phyloP scores from a whole-genome alignment of 768 basidiomycete genomes.

The Mycena maculata region DNA sequence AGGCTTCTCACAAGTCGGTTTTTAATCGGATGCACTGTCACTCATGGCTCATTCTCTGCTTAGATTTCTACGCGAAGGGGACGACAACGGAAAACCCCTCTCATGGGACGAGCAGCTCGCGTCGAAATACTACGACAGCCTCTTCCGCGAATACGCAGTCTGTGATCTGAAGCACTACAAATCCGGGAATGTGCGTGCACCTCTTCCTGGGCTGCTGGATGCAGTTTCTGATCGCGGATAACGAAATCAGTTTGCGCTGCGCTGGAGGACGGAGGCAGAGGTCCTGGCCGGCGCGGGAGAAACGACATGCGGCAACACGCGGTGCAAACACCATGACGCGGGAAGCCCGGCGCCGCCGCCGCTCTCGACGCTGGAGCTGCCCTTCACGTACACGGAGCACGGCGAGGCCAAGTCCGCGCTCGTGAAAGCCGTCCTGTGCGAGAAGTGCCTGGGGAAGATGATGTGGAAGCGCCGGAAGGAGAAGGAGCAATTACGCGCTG shows the following conservation, averaged over 20 bases:
- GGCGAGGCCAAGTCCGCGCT: slow-evolving; percentile 81
- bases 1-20: slow-evolving; percentile 73
- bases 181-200: slow-evolving; percentile 77
- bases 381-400: slow-evolving; percentile 88
- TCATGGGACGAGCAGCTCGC: slow-evolving; percentile 91
- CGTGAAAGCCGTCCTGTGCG: slow-evolving; percentile 92
- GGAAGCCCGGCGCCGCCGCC: slow-evolving; percentile 36
- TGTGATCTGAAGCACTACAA: slow-evolving; percentile 98
- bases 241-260: slow-evolving; percentile 76
- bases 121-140: slow-evolving; percentile 85
- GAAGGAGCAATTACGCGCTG: slow-evolving; percentile 48
- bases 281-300: slow-evolving; percentile 89
- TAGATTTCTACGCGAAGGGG: slow-evolving; percentile 86
- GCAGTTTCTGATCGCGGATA: background rate
- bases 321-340: slow-evolving; percentile 76
- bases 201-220: background rate
- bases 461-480: slow-evolving; percentile 86
- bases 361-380: slow-evolving; percentile 86
- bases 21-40: background rate
- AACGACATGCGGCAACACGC: slow-evolving; percentile 88
- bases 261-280: slow-evolving; percentile 94
- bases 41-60: slow-evolving; percentile 3
- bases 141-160: slow-evolving; percentile 93
- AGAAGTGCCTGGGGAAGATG: slow-evolving; percentile 82
- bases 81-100: slow-evolving; percentile 49